These are phyloP conservation scores for Collariella sp. DNA, from an alignment of 495 filamentous ascomycete genomes.

Conservation along the genomic window DNA sequence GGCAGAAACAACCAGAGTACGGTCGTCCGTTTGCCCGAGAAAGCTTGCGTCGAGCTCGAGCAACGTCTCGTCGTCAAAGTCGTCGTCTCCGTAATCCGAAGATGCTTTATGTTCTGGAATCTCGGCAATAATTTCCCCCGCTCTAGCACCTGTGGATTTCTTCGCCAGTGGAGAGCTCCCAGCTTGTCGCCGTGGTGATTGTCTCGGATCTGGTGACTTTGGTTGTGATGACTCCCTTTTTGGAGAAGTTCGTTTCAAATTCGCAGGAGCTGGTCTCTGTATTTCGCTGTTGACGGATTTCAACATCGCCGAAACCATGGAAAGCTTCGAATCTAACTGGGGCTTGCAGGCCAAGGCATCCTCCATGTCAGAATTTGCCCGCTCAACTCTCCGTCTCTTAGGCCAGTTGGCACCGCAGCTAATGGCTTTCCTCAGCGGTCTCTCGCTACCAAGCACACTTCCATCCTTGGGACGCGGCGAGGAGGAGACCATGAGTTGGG, in stretches of 20 bases:
- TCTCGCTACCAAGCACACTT: conserved; percentile 39
- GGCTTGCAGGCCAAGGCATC: conserved; percentile 9
- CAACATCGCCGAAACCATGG: conserved; percentile 38
- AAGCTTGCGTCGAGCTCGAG: conserved; percentile 44
- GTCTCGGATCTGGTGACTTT: background rate
- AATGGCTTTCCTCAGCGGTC: conserved; percentile 53
- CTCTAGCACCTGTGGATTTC: conserved; percentile 10
- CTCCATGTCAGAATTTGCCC: conserved; percentile 13
- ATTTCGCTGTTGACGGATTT: conserved; percentile 35
- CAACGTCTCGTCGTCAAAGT: conserved; percentile 44
- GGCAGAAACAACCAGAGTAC: conserved; percentile 35
- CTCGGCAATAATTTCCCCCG: background rate
- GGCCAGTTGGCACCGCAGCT: conserved; percentile 69
- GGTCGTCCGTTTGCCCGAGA: conserved; percentile 42
- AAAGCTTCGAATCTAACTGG: conserved; percentile 40
- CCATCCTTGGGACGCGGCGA: conserved; percentile 52
- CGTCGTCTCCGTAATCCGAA: conserved; percentile 43
- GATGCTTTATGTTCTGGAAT: conserved; percentile 17
- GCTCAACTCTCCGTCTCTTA: conserved; percentile 46
- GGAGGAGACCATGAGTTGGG: conserved; percentile 57
- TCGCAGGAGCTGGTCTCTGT: conserved; percentile 22
- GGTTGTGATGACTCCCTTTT: conserved; percentile 14
- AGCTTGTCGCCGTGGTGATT: background rate
- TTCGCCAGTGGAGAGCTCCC: conserved; percentile 8
- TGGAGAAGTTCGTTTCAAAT: conserved; percentile 26